Percentiles rank a stretch among this genome's conserved stretches.
These are phyloP conservation scores for Steccherinum ochraceum DNA, from an alignment of 768 basidiomycete genomes.

Conservation along the genomic window DNA sequence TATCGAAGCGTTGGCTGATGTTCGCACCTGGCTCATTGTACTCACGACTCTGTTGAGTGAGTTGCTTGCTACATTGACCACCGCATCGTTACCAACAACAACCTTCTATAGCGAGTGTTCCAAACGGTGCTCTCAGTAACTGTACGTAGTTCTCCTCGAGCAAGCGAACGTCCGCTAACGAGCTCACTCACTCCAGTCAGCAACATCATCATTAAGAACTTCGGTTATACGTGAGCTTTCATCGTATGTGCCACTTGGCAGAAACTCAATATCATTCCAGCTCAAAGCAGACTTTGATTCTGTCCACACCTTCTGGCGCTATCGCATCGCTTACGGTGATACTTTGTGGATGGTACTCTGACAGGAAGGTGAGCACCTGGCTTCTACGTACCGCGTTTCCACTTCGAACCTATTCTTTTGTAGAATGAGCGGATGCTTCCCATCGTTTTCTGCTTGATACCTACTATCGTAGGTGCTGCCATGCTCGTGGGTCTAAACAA, in stretches of 20 bases:
- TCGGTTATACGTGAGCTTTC: constrained; percentile 60
- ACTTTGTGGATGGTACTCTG: constrained; percentile 59
- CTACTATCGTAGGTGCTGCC: constrained; percentile 49
- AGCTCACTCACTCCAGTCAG: constrained; percentile 40
- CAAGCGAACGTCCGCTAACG: not conserved
- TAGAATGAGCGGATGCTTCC: constrained; percentile 57
- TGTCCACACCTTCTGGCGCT: constrained; percentile 50
- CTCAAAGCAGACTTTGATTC: constrained; percentile 53
- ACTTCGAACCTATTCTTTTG: not conserved
- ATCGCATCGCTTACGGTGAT: constrained; percentile 43
- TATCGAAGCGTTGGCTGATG: constrained; percentile 47
- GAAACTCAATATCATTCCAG: too few species aligned
- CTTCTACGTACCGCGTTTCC: not conserved
- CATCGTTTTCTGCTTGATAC: constrained; percentile 49
- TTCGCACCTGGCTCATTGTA: constrained; percentile 58
- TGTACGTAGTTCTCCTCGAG: constrained; percentile 32
- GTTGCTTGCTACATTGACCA: constrained; percentile 14
- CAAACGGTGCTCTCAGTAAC: constrained; percentile 58
- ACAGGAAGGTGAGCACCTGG: constrained; percentile 40
- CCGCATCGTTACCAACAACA: not conserved
- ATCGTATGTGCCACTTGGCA: too few species aligned
- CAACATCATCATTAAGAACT: constrained; percentile 55
- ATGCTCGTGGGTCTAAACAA: constrained; percentile 42
- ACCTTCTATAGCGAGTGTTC: constrained; percentile 45
- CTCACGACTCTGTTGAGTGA: constrained; percentile 52